Conservation (phyloP, 2,329 filamentous ascomycete genomes). For the Diaporthe australafricana region DNA sequence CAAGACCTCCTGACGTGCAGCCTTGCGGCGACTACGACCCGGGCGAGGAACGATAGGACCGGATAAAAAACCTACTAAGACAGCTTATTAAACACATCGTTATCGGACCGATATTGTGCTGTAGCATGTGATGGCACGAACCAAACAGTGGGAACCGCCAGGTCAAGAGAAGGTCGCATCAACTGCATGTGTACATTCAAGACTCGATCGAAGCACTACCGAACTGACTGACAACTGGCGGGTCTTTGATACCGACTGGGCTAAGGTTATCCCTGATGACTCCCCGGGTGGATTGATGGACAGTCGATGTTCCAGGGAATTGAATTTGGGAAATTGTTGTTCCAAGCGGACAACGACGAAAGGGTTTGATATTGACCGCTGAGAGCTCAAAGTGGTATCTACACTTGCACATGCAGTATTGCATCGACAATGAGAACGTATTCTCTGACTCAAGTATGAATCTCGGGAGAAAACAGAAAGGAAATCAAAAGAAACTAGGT, state of each 20-base stretch:
- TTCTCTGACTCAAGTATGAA: background rate
- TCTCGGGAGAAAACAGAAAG: background rate
- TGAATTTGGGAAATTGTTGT: background rate
- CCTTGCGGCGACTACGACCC: background rate
- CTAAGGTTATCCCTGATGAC: background rate
- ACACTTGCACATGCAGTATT: background rate
- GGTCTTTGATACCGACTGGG: background rate
- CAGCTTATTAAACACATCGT: background rate
- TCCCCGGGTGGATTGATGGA: background rate
- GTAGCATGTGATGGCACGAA: background rate
- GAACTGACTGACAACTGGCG: background rate
- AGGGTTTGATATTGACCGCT: rapidly evolving
- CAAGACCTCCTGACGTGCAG: background rate
- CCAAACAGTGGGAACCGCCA: background rate
- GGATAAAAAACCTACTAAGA: slow-evolving; percentile 3
- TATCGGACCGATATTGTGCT: background rate
- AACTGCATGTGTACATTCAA: background rate
- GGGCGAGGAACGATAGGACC: background rate
- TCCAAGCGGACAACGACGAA: background rate
- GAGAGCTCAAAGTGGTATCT: background rate
- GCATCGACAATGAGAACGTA: background rate
- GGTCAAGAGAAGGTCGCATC: background rate
- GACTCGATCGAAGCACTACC: background rate
- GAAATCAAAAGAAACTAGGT: background rate
- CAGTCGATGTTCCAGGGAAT: background rate